These are phyloP conservation scores for Salix koriyanagi DNA, from an alignment of 345 rosid genomes.

Conservation along the genomic window DNA sequence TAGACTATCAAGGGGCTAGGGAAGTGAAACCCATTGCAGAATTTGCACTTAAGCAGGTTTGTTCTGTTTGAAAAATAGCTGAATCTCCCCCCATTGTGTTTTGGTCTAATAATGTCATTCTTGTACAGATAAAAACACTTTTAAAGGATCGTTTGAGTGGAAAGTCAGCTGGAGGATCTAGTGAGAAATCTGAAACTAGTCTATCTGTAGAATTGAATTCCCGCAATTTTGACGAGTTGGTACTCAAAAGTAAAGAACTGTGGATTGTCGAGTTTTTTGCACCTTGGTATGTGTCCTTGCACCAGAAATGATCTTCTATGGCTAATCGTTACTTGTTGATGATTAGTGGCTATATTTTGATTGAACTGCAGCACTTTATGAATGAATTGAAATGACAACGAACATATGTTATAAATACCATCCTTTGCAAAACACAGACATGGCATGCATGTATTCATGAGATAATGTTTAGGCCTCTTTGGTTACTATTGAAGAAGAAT, in stretches of 20 bases:
- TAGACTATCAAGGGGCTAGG: slow-evolving; percentile 92
- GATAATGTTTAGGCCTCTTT: not conserved
- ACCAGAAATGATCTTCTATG: not conserved
- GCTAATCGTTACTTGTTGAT: not conserved
- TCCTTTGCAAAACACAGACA: not conserved
- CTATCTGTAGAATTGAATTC: slow-evolving; percentile 71
- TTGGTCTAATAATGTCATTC: slow-evolving; percentile 5
- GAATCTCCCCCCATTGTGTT: not conserved
- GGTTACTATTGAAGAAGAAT: not conserved
- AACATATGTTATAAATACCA: not conserved
- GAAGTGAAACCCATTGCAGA: slow-evolving; percentile 79
- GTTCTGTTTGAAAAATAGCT: slow-evolving; percentile 14
- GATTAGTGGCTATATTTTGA: not conserved
- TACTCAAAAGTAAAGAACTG: slow-evolving; percentile 78
- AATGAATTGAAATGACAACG: not conserved
- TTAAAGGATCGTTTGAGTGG: slow-evolving; percentile 80
- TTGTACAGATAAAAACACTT: slow-evolving; percentile 61
- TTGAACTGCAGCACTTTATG: not conserved
- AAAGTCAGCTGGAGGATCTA: slow-evolving; percentile 70
- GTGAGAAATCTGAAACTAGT: slow-evolving; percentile 74
- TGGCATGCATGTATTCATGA: not conserved
- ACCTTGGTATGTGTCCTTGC: slow-evolving; percentile 63
- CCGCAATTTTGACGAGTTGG: slow-evolving; percentile 77
- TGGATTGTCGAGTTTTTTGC: slow-evolving; percentile 97
- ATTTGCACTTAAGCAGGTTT: slow-evolving; percentile 68